A percentile compares a stretch with the other conserved stretches of the same genome.
phyloP scores from a whole-genome alignment of 2,329 filamentous ascomycete genomes.

The Aspergillus intermedius region DNA sequence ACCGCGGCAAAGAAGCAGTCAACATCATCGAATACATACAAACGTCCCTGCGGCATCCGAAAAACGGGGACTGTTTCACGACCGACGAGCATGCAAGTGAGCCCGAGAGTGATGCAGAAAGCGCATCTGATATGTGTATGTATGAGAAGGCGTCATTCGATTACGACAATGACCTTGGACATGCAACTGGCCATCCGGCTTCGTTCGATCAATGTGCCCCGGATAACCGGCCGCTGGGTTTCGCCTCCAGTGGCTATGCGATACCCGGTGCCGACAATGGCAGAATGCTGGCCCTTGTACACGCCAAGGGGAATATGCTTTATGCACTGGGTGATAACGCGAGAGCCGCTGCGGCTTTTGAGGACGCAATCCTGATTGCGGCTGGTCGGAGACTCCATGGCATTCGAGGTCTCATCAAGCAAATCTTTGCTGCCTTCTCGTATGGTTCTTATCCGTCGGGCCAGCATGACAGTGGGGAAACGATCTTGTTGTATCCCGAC shows the following conservation, averaged over 20 bases:
- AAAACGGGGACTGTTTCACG: constrained; percentile 43
- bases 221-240: constrained; percentile 43
- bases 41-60: constrained; percentile 54
- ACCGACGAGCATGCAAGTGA: constrained; percentile 53
- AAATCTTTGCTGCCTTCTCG: constrained; percentile 66
- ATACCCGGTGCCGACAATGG: constrained; percentile 85
- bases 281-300: constrained; percentile 83
- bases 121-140: constrained; percentile 44
- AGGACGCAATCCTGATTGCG: constrained; percentile 88
- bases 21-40: constrained; percentile 83
- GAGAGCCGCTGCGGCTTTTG: constrained; percentile 79
- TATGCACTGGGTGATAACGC: constrained; percentile 80
- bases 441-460: constrained; percentile 38
- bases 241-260: constrained; percentile 74
- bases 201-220: constrained; percentile 20
- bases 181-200: constrained; percentile 18
- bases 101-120: constrained; percentile 50
- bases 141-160: constrained; percentile 55
- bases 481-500: constrained; percentile 75
- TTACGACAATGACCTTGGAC: constrained; percentile 41
- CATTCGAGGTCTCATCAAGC: constrained; percentile 71
- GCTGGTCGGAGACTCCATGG: constrained; percentile 63
- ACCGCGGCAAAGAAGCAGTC: constrained; percentile 77
- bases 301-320: constrained; percentile 97
- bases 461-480: constrained; percentile 41